These are phyloP conservation scores for Coemansia sp. DNA, from an alignment of 371 early-diverging fungal species.

Conservation along the genomic window DNA sequence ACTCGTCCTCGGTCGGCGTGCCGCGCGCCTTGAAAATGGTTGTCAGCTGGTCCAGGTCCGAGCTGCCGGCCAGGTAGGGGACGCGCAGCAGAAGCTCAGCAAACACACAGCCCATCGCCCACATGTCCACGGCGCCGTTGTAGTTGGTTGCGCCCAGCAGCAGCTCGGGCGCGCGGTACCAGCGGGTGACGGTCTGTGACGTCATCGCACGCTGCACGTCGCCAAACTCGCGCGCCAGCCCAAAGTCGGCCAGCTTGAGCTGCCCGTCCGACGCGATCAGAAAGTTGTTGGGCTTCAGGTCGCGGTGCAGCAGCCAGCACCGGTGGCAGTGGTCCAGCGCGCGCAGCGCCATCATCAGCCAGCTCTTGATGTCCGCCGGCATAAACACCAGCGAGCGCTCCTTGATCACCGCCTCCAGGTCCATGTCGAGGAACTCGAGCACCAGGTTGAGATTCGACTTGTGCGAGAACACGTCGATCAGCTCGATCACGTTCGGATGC, in stretches of 20 bases:
- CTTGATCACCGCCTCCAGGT: conserved; percentile 97
- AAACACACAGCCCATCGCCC: conserved; percentile 99
- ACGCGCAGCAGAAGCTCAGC: conserved; percentile 97
- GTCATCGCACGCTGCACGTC: conserved; percentile 81
- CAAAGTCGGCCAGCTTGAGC: conserved; percentile 99
- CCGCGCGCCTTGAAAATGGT: conserved; percentile 95
- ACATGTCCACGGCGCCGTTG: conserved; percentile 92
- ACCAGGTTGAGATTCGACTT: conserved; percentile 93
- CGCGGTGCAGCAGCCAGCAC: conserved; percentile 94
- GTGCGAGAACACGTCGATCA: conserved; percentile 94
- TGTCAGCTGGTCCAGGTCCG: conserved; percentile 93
- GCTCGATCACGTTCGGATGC: conserved; percentile 92
- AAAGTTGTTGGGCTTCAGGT: conserved; percentile 99
- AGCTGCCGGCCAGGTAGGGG: conserved; percentile 93
- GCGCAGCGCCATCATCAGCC: conserved; percentile 97
- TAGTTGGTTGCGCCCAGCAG: conserved; percentile 93
- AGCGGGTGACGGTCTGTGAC: conserved; percentile 94
- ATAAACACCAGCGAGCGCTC: conserved; percentile 91
- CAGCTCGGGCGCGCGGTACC: conserved; percentile 99
- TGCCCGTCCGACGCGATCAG: conserved; percentile 87
- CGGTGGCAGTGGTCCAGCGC: conserved; percentile 94
- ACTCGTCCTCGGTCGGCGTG: conserved; percentile 94
- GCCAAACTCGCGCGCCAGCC: conserved; percentile 93
- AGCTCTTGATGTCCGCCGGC: conserved; percentile 97
- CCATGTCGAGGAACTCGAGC: conserved; percentile 93